Conservation (phyloP, 2,329 filamentous ascomycete species). For the Karstenula rhodostoma region DNA sequence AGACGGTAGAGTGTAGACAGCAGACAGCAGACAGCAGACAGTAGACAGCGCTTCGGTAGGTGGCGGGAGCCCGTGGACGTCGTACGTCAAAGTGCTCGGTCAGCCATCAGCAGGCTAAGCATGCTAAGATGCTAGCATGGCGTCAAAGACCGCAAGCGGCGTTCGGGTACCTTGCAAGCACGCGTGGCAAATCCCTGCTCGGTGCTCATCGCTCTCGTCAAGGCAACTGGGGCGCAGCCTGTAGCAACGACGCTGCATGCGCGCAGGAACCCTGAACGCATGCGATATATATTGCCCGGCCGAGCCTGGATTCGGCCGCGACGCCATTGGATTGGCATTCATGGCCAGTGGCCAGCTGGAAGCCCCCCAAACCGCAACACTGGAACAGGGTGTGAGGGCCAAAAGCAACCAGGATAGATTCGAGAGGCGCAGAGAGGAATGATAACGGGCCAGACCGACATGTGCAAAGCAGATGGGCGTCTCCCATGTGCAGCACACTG, state of each 20-base stretch:
- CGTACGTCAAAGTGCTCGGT: slow-evolving; percentile 15
- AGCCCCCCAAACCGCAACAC: slow-evolving; percentile 1
- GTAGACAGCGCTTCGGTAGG: slow-evolving; percentile 14
- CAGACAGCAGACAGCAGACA: no score
- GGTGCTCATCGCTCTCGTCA: slow-evolving; percentile 9
- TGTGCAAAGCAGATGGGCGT: not conserved
- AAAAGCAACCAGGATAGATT: not conserved
- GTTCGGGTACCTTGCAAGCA: slow-evolving; percentile 13
- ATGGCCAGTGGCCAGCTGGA: not conserved
- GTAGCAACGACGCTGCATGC: slow-evolving; percentile 2
- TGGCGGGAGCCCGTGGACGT: slow-evolving; percentile 13
- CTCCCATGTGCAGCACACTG: no score
- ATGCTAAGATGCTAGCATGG: slow-evolving; percentile 4
- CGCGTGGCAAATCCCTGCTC: slow-evolving; percentile 11
- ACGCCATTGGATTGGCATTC: no score
- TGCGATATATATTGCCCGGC: slow-evolving; percentile 11
- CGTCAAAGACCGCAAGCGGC: slow-evolving; percentile 4
- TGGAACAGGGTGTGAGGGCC: not conserved
- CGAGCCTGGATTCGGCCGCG: not conserved
- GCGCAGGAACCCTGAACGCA: slow-evolving; percentile 10
- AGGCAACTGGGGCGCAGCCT: slow-evolving; percentile 5
- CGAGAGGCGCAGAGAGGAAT: not conserved
- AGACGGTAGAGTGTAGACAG: no score
- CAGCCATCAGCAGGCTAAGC: slow-evolving; percentile 12
- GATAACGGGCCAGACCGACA: not conserved